A percentile compares a stretch with the other conserved stretches of the same genome.
These are phyloP conservation scores for Mucor irregularis DNA, from an alignment of 371 early-diverging fungal species.

Conservation along the genomic window DNA sequence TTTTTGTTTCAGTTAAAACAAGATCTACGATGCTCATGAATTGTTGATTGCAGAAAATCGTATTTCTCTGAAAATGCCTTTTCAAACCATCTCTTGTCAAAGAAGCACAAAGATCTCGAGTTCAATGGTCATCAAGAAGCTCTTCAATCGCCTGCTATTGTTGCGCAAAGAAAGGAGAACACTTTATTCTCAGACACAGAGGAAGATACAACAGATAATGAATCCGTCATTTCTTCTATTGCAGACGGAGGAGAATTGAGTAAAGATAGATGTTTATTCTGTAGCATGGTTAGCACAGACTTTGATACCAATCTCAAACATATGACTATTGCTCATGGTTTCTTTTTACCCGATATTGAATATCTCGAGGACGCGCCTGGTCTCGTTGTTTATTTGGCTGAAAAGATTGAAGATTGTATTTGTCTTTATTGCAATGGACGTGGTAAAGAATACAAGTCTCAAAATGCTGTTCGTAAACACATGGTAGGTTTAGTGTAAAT, in stretches of 20 bases:
- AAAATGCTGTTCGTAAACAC: constrained; percentile 91
- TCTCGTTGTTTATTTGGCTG: constrained; percentile 85
- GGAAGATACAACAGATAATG: constrained; percentile 27
- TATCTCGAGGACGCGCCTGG: constrained; percentile 86
- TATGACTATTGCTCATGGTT: constrained; percentile 87
- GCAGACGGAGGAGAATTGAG: constrained; percentile 1
- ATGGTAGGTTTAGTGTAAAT: constrained; percentile 65
- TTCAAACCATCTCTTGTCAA: constrained; percentile 83
- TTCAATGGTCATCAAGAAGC: constrained; percentile 23
- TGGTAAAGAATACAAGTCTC: constrained; percentile 78
- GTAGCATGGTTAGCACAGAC: constrained; percentile 57
- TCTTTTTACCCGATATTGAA: constrained; percentile 96
- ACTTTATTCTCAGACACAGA: constrained; percentile 27
- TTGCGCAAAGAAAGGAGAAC: constrained; percentile 4
- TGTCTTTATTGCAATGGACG: constrained; percentile 96
- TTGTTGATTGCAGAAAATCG: constrained; percentile 50
- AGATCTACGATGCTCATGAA: too few relatives aligned
- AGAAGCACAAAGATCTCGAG: constrained; percentile 88
- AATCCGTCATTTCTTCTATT: constrained; percentile 17
- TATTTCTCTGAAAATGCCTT: constrained; percentile 84
- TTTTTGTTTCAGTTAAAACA: too few relatives aligned
- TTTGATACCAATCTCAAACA: constrained; percentile 87
- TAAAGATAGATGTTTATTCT: constrained; percentile 69
- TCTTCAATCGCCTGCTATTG: constrained; percentile 7
- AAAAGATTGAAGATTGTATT: constrained; percentile 89